Percentiles rank a stretch among this genome's conserved stretches.
Evolutionary conservation across 768 basidiomycete genomes (phyloP).

Genomic region (Asterophora parasitica): DNA sequence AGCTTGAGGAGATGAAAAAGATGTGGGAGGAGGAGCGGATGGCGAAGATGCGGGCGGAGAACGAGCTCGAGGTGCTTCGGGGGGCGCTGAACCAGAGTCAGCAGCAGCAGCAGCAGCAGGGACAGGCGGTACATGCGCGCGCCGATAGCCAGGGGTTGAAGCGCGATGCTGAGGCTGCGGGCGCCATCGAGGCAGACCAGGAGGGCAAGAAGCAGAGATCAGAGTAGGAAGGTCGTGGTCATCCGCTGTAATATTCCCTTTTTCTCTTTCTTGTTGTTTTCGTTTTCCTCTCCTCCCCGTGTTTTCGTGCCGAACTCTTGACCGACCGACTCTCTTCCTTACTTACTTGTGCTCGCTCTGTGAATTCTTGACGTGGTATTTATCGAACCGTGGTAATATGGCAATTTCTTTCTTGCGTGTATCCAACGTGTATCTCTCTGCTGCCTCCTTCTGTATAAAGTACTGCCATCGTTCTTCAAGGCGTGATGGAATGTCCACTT

Average conservation of each 20-base stretch:
- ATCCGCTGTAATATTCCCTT: neutral
- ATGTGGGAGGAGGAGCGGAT: constrained; percentile 76
- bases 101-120: constrained; percentile 4
- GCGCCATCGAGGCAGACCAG: constrained; percentile 11
- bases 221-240: constrained; percentile 24
- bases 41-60: constrained; percentile 53
- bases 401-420: neutral
- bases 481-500: neutral
- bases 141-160: constrained; percentile 12
- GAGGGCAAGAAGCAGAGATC: constrained; percentile 34
- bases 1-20: constrained; percentile 78
- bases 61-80: constrained; percentile 56
- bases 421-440: constrained; percentile 1
- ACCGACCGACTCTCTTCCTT: neutral
- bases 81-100: constrained; percentile 19
- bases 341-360: neutral
- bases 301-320: constrained; percentile 1
- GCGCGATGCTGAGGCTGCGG: constrained; percentile 11
- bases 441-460: neutral
- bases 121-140: constrained; percentile 10
- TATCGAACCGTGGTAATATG: constrained; percentile 10
- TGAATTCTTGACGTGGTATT: neutral
- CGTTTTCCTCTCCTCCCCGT: neutral
- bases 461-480: neutral
- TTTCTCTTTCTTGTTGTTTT: neutral